Percentiles rank a stretch among this genome's conserved stretches.
Evolutionary conservation across 2,329 filamentous ascomycete species (phyloP).

Genomic region (Fonsecaea nubica): DNA sequence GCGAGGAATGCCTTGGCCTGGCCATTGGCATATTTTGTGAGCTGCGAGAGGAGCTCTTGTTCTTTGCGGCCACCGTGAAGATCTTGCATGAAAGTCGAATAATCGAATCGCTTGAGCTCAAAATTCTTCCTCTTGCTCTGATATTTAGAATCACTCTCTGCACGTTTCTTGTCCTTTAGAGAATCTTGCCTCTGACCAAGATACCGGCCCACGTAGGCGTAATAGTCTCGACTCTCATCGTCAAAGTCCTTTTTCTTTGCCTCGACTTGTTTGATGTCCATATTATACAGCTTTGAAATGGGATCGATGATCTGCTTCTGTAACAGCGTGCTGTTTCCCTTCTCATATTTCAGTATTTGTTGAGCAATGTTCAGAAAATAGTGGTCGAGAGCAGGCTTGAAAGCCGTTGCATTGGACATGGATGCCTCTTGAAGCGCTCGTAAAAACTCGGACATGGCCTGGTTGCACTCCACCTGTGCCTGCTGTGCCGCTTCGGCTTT

Average conservation of each 20-base stretch:
- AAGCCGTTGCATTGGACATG: conserved; percentile 88
- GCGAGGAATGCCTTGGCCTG: conserved; percentile 83
- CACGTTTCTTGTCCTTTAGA: conserved; percentile 94
- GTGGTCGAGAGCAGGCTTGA: conserved; percentile 95
- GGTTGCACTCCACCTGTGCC: conserved; percentile 83
- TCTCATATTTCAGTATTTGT: conserved; percentile 87
- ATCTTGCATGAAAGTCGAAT: conserved; percentile 98
- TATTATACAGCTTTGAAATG: conserved; percentile 85
- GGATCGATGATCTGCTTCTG: conserved; percentile 96
- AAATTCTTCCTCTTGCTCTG: conserved; percentile 92
- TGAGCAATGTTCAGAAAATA: conserved; percentile 97
- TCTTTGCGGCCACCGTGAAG: conserved; percentile 98
- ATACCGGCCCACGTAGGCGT: conserved; percentile 91
- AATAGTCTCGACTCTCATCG: conserved; percentile 98
- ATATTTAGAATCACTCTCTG: conserved; percentile 94
- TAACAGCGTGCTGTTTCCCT: conserved; percentile 79
- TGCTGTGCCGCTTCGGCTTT: conserved; percentile 87
- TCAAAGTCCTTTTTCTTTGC: conserved; percentile 97
- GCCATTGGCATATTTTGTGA: conserved; percentile 91
- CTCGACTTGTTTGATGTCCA: conserved; percentile 98
- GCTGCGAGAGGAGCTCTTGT: conserved; percentile 90
- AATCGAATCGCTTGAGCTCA: conserved; percentile 96
- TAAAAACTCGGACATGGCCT: conserved; percentile 80
- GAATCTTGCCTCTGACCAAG: conserved; percentile 96
- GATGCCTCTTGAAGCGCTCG: conserved; percentile 86